Percentiles rank a stretch among this genome's conserved stretches.
Conservation (phyloP, 2,329 filamentous ascomycete species). For the Apiospora arundinis region DNA sequence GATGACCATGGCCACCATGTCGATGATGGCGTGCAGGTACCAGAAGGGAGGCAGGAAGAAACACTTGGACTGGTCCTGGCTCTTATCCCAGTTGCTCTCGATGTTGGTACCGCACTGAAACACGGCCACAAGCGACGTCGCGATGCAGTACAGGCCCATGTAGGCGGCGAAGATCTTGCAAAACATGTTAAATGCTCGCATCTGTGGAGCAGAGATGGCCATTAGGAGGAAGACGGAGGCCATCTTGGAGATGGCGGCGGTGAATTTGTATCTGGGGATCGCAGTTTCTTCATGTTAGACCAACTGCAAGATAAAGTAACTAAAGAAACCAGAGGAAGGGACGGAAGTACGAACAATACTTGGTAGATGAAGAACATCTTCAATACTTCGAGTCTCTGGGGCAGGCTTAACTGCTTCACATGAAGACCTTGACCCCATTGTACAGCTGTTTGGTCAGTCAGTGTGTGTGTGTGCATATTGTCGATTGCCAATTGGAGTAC, state of each 20-base stretch:
- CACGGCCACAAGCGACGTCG: not conserved
- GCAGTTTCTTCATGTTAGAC: not conserved
- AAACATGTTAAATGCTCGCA: not conserved
- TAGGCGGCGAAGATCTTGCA: not conserved
- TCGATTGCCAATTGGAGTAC: too few species aligned
- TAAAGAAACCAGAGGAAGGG: too few species aligned
- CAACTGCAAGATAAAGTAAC: too few species aligned
- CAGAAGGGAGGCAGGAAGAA: not conserved
- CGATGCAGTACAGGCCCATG: conserved; percentile 7
- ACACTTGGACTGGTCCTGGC: not conserved
- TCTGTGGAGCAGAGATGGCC: not conserved
- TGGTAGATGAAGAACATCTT: not conserved
- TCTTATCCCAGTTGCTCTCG: not conserved
- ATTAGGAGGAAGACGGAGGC: not conserved
- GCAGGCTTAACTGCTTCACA: not conserved
- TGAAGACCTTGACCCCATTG: not conserved
- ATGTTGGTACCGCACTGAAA: conserved; percentile 6
- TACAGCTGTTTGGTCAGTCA: not conserved
- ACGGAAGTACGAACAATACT: not conserved
- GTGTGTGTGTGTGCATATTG: too few species aligned
- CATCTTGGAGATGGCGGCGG: not conserved
- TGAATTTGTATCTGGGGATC: not conserved
- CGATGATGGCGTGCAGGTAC: not conserved
- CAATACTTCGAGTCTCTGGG: not conserved
- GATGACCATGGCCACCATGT: not conserved